phyloP scores from a whole-genome alignment of 768 basidiomycete species.

The Mycena rosella region DNA sequence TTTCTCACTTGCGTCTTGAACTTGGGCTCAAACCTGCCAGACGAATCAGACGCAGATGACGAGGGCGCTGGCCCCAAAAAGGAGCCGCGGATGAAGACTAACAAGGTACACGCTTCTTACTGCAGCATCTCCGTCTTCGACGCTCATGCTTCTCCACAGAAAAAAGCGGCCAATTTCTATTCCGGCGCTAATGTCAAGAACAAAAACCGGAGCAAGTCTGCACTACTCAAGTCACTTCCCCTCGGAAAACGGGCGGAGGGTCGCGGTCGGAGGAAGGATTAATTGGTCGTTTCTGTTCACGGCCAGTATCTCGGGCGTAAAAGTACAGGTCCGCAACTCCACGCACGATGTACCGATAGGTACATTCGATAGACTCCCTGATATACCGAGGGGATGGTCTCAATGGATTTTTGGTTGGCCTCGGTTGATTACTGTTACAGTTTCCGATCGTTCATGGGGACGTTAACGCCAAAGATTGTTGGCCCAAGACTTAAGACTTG shows the following conservation, averaged over 20 bases:
- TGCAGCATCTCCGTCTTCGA: conserved; percentile 8
- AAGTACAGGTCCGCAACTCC: no score
- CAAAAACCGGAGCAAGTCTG: conserved; percentile 78
- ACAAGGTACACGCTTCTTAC: conserved; percentile 69
- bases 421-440: no score
- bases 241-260: conserved; percentile 62
- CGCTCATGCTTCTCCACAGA: conserved; percentile 56
- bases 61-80: conserved; percentile 59
- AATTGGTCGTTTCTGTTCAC: no score
- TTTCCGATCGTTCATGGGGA: no score
- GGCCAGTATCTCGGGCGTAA: no score
- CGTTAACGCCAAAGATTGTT: no score
- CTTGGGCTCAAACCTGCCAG: conserved; percentile 38
- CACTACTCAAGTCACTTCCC: conserved; percentile 68
- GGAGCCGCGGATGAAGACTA: conserved; percentile 90
- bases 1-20: conserved; percentile 3
- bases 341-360: no score
- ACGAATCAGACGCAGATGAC: conserved; percentile 45
- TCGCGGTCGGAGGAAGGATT: conserved; percentile 27
- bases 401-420: no score
- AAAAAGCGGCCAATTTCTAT: conserved; percentile 93
- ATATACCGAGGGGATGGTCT: no score
- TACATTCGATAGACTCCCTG: no score
- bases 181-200: conserved; percentile 88
- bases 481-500: no score